These are phyloP conservation scores for Lantana camara DNA, from an alignment of 257 asterid species.

Conservation along the genomic window DNA sequence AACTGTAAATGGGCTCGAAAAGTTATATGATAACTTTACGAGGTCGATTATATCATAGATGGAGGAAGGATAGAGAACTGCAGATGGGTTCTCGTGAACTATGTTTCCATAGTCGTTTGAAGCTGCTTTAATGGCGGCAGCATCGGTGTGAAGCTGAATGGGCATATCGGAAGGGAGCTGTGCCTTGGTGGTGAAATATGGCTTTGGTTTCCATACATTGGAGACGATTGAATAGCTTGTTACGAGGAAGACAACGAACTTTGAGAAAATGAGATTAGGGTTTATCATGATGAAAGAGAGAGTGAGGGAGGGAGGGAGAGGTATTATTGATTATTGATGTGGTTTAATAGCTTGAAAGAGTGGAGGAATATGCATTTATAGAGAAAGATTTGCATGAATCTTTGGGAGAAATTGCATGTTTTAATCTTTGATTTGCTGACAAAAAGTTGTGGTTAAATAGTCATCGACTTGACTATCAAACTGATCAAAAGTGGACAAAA, in stretches of 20 bases:
- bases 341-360: neutral
- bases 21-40: slow-evolving; percentile 35
- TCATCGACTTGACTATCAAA: too few species aligned
- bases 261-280: slow-evolving; percentile 16
- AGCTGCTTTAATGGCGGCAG: slow-evolving; percentile 29
- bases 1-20: slow-evolving; percentile 40
- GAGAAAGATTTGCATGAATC: slow-evolving; percentile 7
- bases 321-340: neutral
- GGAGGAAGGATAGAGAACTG: slow-evolving; percentile 51
- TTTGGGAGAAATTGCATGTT: neutral
- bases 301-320: neutral
- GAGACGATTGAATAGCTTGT: slow-evolving; percentile 33
- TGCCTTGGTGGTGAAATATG: neutral
- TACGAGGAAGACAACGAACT: slow-evolving; percentile 29
- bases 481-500: too few species aligned
- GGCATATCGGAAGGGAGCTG: slow-evolving; percentile 27
- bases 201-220: slow-evolving; percentile 4
- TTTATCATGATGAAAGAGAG: slow-evolving; percentile 33
- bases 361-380: slow-evolving; percentile 28
- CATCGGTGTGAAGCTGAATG: slow-evolving; percentile 35
- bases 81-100: slow-evolving; percentile 41
- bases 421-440: too few species aligned
- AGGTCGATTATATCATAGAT: slow-evolving; percentile 41
- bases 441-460: too few species aligned
- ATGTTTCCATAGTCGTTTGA: slow-evolving; percentile 58